Evolutionary conservation across 495 filamentous ascomycete genomes (phyloP).

Genomic region (Penicillium tannophilum): DNA sequence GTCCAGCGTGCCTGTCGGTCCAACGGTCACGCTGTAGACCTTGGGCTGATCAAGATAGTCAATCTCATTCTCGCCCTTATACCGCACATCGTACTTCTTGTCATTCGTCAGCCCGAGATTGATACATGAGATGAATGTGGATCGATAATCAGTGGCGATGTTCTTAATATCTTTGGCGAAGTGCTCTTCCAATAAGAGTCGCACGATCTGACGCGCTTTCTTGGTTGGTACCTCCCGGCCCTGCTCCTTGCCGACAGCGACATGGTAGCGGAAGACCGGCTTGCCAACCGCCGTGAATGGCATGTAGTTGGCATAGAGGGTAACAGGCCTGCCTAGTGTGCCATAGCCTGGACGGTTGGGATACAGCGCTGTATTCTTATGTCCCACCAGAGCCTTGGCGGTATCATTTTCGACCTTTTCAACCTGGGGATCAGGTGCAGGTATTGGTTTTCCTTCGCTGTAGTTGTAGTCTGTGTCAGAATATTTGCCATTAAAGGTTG

Average conservation of each 20-base stretch:
- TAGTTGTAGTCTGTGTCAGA: neutral
- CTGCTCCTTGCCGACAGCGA: slow-evolving; percentile 29
- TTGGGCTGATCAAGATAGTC: slow-evolving; percentile 43
- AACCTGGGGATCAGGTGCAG: slow-evolving; percentile 28
- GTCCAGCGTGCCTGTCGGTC: slow-evolving; percentile 43
- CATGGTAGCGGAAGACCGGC: slow-evolving; percentile 40
- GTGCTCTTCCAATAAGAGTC: slow-evolving; percentile 47
- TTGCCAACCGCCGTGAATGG: slow-evolving; percentile 44
- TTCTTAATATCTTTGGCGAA: slow-evolving; percentile 28
- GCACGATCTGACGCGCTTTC: slow-evolving; percentile 57
- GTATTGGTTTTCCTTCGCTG: slow-evolving; percentile 26
- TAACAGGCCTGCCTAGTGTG: slow-evolving; percentile 48
- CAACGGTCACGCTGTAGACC: slow-evolving; percentile 48
- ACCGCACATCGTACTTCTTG: slow-evolving; percentile 37
- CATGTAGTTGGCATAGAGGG: slow-evolving; percentile 69
- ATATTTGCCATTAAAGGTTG: neutral
- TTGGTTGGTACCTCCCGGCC: slow-evolving; percentile 41
- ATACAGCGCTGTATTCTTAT: slow-evolving; percentile 23
- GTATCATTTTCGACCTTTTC: slow-evolving; percentile 34
- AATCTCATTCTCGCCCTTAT: slow-evolving; percentile 42
- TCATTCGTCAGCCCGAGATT: slow-evolving; percentile 33
- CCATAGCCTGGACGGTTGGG: slow-evolving; percentile 63
- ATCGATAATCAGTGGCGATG: slow-evolving; percentile 62
- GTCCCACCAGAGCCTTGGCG: slow-evolving; percentile 27
- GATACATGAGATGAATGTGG: slow-evolving; percentile 46